Evolutionary conservation across 2,329 filamentous ascomycete species (phyloP), one percentile per base, ranked within the genome.

Genomic region (Colletotrichum sp.): DNA sequence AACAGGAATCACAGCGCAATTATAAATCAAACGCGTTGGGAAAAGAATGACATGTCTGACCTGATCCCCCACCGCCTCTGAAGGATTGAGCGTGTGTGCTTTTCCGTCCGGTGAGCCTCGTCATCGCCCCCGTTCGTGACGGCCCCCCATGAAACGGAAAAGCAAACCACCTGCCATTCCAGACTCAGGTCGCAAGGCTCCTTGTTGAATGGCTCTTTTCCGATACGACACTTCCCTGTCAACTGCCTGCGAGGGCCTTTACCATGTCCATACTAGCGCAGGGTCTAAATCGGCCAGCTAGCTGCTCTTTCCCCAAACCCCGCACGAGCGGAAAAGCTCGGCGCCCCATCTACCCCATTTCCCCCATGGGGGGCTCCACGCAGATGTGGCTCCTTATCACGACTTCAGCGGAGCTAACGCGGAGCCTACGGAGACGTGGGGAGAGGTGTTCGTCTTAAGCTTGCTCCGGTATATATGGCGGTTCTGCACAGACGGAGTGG

Each of bases 261-360:
- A 44, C 57, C 71, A 24, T 21, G 71, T 74, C n/a, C 9, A 59
- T 44, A 70, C 59, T 70, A 74, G 71, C 34, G 71, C 66, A 64
- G 71, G 71, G 71, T 74, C 59, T 32, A 49, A 74, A 64, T 70
- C 44, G 15, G 44, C 36, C 36, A 55, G 34, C 65, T 18, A 24
- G 28, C 24, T 44, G n/a, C 18, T 10, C n/a, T 67, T 21, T 52
- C 44, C 71, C 71, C 49, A 69, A 74, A 64, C 71, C 71, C 71
- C 71, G 71, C 71, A 70, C 71, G 44, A 70, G 62, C 71, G 71
- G 71, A 74, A 74, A 74, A 74, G 71, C 71, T 74, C 57, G 71
- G 71, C 71, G 59, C 71, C 66, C 71, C 71, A 70, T 70, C 52
- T 69, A 24, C 55, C 16, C 30, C 71, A 68, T 57, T 9, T 36